Percentiles rank a stretch among this genome's conserved stretches.
These are phyloP conservation scores for Phytophthora sp. DNA, from an alignment of 352 stramenopile genomes.

Conservation along the genomic window DNA sequence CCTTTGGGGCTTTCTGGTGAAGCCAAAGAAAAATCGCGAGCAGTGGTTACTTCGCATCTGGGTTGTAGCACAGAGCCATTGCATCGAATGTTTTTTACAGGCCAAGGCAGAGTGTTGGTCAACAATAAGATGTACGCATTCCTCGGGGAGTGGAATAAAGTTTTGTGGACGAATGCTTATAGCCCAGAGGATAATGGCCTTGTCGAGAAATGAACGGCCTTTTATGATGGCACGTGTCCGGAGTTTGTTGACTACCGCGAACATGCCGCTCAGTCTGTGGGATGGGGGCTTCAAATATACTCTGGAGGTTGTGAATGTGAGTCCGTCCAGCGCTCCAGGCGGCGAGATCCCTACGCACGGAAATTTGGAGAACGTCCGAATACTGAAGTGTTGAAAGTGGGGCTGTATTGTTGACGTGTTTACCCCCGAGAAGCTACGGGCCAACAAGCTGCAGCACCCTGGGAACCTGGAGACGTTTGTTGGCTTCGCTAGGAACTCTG, in stretches of 20 bases:
- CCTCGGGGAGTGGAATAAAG: conserved; percentile 11
- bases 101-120: conserved; percentile 8
- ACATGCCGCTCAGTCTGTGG: conserved; percentile 10
- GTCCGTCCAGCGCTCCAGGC: not conserved
- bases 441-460: conserved; percentile 14
- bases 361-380: conserved; percentile 5
- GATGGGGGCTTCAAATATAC: conserved; percentile 3
- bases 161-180: conserved; percentile 22
- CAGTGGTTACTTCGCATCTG: too few relatives aligned
- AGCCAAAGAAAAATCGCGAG: too few relatives aligned
- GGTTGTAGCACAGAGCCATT: conserved; percentile 7
- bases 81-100: conserved; percentile 1
- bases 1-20: too few relatives aligned
- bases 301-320: too few relatives aligned
- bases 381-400: not conserved
- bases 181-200: conserved; percentile 18
- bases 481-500: conserved; percentile 4
- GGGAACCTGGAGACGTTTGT: conserved; percentile 8
- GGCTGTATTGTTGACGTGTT: conserved; percentile 5
- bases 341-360: conserved; percentile 6
- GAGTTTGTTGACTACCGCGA: conserved; percentile 1
- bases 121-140: conserved; percentile 18
- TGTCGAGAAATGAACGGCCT: conserved; percentile 12
- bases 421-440: conserved; percentile 2
- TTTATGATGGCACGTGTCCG: not conserved